These are phyloP conservation scores for Penicillium sp. DNA, from an alignment of 2,329 filamentous ascomycete species.

Conservation along the genomic window DNA sequence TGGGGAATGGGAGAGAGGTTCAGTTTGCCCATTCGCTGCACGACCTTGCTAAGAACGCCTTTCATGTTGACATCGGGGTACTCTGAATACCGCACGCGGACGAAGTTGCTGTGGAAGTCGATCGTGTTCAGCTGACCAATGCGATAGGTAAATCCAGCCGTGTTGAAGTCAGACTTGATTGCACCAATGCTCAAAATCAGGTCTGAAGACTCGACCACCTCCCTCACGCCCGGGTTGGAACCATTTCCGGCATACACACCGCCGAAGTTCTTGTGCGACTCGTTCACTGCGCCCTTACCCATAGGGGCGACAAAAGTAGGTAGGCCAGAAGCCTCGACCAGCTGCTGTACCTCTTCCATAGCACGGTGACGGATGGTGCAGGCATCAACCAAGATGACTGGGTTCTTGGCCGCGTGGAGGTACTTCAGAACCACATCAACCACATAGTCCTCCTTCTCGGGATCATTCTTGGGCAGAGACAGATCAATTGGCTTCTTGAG, in stretches of 20 bases:
- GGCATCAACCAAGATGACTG: conserved; percentile 79
- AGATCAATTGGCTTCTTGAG: conserved; percentile 73
- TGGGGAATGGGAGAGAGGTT: conserved; percentile 55
- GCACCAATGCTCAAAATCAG: conserved; percentile 47
- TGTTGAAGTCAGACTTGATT: conserved; percentile 51
- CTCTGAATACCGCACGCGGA: conserved; percentile 74
- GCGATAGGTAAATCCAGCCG: conserved; percentile 77
- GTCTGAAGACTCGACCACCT: conserved; percentile 45
- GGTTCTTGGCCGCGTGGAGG: conserved; percentile 71
- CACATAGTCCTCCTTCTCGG: conserved; percentile 76
- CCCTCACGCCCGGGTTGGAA: conserved; percentile 57
- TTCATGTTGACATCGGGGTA: conserved; percentile 80
- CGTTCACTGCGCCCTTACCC: conserved; percentile 83
- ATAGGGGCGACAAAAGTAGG: conserved; percentile 88
- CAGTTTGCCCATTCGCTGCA: conserved; percentile 60
- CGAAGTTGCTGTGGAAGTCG: conserved; percentile 77
- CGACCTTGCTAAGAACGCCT: conserved; percentile 73
- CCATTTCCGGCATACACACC: conserved; percentile 84
- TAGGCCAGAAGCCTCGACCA: conserved; percentile 72
- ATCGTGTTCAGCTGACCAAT: conserved; percentile 78
- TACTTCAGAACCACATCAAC: conserved; percentile 75
- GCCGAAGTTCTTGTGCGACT: conserved; percentile 72
- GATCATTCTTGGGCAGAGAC: conserved; percentile 64
- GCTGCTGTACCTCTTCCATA: conserved; percentile 68
- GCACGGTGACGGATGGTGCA: conserved; percentile 78